Evolutionary conservation across 495 filamentous ascomycete genomes (phyloP), one percentile per base, ranked within the genome.

Genomic region (Penicillium diatomitis): DNA sequence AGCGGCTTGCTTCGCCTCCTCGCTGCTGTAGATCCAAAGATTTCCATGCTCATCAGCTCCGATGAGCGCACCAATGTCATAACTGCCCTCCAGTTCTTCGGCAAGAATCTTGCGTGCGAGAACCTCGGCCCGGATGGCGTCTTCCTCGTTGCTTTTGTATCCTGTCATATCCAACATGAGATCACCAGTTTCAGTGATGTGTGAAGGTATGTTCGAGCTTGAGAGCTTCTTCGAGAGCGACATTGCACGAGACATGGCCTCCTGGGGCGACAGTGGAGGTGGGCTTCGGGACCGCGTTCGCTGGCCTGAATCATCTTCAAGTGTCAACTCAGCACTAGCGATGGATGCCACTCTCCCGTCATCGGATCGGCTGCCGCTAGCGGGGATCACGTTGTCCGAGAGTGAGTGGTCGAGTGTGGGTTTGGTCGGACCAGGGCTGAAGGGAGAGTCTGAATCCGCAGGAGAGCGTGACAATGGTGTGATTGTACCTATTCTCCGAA

Each of bases 151-250:
- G 58, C 83, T 84, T 60, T 96, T 97, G 61, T 95, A 96, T 0
- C 88, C 88, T 3, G 90, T 91, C 90, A 98, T 96, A 60, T 98
- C 92, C 49, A 98, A 68, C 91, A 96, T 97, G 33, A 98, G 70
- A 66, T 98, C 94, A n/a, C 94, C 92, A 1, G 77, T 86, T 29
- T 96, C 91, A 3, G 82, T 97, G 32, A 98, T 81, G 55, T 90
- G 86, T 31, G 85, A 90, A 11, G 84, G 88, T 45, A 98, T 98
- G 60, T 97, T 96, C 31, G 88, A 92, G 1, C 76, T 79, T 27
- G 85, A 85, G 8, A 98, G 73, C 62, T 94, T 88, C 61, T 90
- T 86, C 20, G 90, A 96, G 4, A 98, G 73, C 11, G 86, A 80
- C 48, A 86, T 81, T 4, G 92, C 94, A 48, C 94, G 82, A 38